Base-by-base conservation (phyloP, 345 rosid species). In the Salix koriyanagi region DNA sequence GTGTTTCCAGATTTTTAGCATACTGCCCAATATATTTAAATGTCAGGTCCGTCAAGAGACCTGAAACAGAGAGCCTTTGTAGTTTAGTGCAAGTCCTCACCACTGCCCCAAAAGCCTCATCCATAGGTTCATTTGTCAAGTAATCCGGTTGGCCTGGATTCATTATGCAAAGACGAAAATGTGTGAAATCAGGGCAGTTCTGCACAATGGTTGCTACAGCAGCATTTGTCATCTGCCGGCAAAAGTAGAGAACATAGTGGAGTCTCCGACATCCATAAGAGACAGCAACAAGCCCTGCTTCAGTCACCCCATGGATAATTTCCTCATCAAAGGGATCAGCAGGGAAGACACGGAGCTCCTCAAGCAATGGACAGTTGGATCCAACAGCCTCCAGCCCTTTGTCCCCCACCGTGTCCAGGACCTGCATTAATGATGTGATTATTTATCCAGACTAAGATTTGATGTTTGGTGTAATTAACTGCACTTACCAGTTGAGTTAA, bases 331-430 rank as follows among this genome's bases (percentile, higher is more conserved):
- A 90, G 18, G 92, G 94, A 76, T 89, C 84, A 18, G 86, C 86
- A 10, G 94, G 94, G 85, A 87, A 90, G 77, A 90, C 94, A 65
- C 94, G 87, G 25, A 90, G 88, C 79, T 90, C 94, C 89, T 89
- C 91, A 15, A 90, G 90, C 72, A 85, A 76, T 34, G 88, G 84
- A 75, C 94, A 90, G 78, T 78, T 76, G 19, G 76, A 70, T 76
- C 87, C 94, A 44, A 90, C 80, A 34, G 94, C 88, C 75, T 84
- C 88, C 65, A 90, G 89, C 25, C 94, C 94, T 79, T 82, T 85
- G 66, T 90, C 94, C 81, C 84, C 92, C 15, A 90, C 89, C 0
- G 91, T 85, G 81, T 90, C 94, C 72, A 90, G 79, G 62, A 90
- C 92, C 94, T 90, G 82, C 68, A 83, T 41, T 30, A 81, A 62